Evolutionary conservation across 768 basidiomycete genomes (phyloP), one percentile per base, ranked within the genome.

Genomic region (Lentinula detonsa): DNA sequence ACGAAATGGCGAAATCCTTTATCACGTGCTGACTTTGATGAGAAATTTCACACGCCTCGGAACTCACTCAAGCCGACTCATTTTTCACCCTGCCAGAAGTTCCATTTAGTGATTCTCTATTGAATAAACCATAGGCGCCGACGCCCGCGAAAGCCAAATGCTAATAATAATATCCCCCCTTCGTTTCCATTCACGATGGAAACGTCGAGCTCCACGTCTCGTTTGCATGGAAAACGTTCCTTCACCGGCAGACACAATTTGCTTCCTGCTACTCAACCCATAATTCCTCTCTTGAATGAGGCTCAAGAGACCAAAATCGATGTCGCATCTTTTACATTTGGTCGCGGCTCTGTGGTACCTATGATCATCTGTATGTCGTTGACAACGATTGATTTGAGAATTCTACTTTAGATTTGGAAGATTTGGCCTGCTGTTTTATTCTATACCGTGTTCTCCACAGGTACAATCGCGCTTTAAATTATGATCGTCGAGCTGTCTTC

Each of bases 401-500:
- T 23, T 23, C 7, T 11, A 39, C 18, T 5, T 2, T 51, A 57
- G 57, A 63, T 63, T 39, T 60, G 57, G 58, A 59, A 48, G 39
- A 60, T 59, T 16, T 63, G 57, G 57, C 62, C 62, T n/a, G 62
- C 58, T 4, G 62, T 63, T 31, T n/a, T 63, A 16, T 55, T 63
- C 13, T 58, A 63, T 43, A 63, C 62, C 4, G 23, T 34, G 3
- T 63, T 63, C 43, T 59, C 62, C 13, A 58, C 62, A 21, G 48
- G 55, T 51, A 37, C 39, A 5, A 2, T 11, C 28, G 16, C 7
- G 53, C 37, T 21, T 35, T 33, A 3, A 9, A 11, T 7, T 10
- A 23, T 5, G 18, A 54, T 21, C 28, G 28, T 28, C 16, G 5
- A 15, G 33, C 31, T n/a, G 34, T 33, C 31, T 39, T 11, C 11